These are phyloP conservation scores for Apostasia ramifera DNA, from an alignment of 106 monocot genomes.

Conservation along the genomic window DNA sequence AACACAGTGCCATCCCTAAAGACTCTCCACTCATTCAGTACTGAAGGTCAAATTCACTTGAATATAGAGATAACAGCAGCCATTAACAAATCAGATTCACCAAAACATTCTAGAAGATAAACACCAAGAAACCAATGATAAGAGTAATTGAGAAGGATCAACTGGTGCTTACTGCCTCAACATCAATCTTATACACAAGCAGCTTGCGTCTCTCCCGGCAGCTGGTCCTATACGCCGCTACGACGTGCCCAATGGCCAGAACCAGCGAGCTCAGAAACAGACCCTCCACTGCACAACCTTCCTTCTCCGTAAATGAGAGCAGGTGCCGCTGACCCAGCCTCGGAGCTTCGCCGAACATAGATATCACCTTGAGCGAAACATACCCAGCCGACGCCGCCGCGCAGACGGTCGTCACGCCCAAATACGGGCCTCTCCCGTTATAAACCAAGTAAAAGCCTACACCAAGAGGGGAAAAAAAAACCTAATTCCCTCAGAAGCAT, in stretches of 20 bases:
- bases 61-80: too few relatives aligned
- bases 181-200: constrained; percentile 69
- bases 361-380: constrained; percentile 44
- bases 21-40: background rate
- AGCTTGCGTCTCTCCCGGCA: constrained; percentile 69
- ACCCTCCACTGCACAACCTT: constrained; percentile 17
- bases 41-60: background rate
- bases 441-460: constrained; percentile 53
- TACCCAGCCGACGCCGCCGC: constrained; percentile 34
- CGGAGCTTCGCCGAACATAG: constrained; percentile 16
- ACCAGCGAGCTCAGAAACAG: constrained; percentile 58
- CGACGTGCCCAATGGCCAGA: constrained; percentile 58
- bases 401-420: constrained; percentile 39
- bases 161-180: constrained; percentile 55
- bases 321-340: background rate
- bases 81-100: too few relatives aligned
- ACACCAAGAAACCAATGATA: too few relatives aligned
- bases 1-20: background rate
- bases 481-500: background rate
- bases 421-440: constrained; percentile 52
- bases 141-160: background rate
- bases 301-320: constrained; percentile 3
- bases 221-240: constrained; percentile 63
- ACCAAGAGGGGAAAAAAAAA: background rate
- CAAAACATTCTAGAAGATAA: too few relatives aligned